Percentiles rank a stretch among this genome's conserved stretches.
Conservation (phyloP, 2,329 filamentous ascomycete species). For the Tolypocladium inflatum region DNA sequence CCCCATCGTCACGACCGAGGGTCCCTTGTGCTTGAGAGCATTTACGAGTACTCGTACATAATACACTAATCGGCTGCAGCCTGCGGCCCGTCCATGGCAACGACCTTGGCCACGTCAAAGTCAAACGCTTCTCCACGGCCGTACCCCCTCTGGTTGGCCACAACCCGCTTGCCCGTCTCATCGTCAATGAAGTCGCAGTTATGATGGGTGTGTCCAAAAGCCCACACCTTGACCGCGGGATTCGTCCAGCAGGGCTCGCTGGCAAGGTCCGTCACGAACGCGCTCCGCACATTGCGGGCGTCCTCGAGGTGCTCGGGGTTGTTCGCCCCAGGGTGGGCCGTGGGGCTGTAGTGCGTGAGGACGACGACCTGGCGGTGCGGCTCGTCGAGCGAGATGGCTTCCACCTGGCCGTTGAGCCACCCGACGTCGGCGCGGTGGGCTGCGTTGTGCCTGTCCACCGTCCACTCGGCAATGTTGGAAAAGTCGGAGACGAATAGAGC, state of each 20-base stretch:
- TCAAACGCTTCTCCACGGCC: background rate
- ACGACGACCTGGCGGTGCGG: background rate
- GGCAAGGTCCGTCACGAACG: slow-evolving; percentile 31
- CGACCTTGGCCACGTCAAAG: background rate
- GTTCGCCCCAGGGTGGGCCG: background rate
- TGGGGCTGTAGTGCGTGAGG: slow-evolving; percentile 3
- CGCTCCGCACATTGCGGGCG: slow-evolving; percentile 5
- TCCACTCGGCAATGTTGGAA: background rate
- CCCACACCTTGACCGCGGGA: slow-evolving; percentile 28
- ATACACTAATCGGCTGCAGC: background rate
- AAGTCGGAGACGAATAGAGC: slow-evolving; percentile 31
- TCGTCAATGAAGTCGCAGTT: slow-evolving; percentile 27
- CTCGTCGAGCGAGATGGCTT: background rate
- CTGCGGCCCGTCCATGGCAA: background rate
- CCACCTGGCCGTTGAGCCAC: slow-evolving; percentile 1
- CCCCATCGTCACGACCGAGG: no score
- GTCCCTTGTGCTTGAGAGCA: background rate
- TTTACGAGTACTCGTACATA: no score
- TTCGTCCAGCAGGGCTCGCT: slow-evolving; percentile 25
- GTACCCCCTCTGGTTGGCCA: slow-evolving; percentile 26
- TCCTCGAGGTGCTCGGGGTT: background rate
- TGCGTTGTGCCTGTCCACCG: background rate
- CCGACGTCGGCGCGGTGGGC: background rate
- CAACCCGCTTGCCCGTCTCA: slow-evolving; percentile 7
- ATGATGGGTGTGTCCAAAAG: slow-evolving; percentile 39